Base-by-base conservation (phyloP, 805 yeast species). In the Candida anglica region DNA sequence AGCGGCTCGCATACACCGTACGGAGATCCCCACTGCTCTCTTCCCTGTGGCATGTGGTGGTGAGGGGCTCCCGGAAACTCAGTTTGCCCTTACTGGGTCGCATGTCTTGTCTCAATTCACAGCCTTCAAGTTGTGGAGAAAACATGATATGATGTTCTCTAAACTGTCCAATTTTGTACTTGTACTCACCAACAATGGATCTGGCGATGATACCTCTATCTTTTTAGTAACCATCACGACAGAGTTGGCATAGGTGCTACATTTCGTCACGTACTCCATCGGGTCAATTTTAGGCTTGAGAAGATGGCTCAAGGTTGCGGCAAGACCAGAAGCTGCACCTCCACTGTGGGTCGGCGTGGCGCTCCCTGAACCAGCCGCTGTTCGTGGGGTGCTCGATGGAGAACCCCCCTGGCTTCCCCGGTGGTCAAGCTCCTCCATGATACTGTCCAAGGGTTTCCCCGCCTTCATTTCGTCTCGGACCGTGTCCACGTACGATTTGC, bases 171-270 rank as follows among this genome's bases (percentile, higher is more conserved):
- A 60, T 47, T 82, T 82, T 4, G 83, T 72, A 41, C 76, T 70
- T 2, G 80, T 71, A 32, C 82, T 74, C 24, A 81, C 63, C 34
- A 83, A 52, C 6, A 75, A 67, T 2, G 89, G 89, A 46, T 83
- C 91, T 16, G 83, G 79, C 3, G 81, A 72, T 18, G 77, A 69
- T 3, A 79, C 77, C 38, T 76, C 77, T 15, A 79, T 58, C 37
- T 75, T 77, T 39, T 74, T 80, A 40, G 63, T 58, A 17, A 81
- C 77, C 48, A 77, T 75, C 17, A 81, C 88, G 28, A 81, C 86
- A 43, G 60, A 65, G 27, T 65, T 61, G 38, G 73, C 60, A 51
- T 72, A 81, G 0, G 88, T 81, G 11, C 79, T 58, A 36, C 85
- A 76, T 40, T 81, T 70, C 13, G 81, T 78, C 32, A 82, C 61